Base-by-base conservation (phyloP, 2,329 filamentous ascomycete species). In the Beauveria sp. region DNA sequence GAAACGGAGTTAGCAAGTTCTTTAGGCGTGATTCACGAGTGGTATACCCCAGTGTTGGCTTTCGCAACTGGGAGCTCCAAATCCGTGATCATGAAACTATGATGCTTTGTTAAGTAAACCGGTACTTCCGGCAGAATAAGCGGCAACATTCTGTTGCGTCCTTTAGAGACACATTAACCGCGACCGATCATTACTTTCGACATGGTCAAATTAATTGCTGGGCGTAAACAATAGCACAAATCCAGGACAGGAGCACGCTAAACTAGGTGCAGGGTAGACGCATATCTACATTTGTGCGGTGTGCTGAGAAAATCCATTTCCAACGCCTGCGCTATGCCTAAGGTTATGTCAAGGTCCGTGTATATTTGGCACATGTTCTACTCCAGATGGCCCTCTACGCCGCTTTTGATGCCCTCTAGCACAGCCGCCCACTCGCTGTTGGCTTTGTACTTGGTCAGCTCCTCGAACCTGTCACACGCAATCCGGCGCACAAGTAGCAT, bases 401-500 rank as follows among this genome's bases (percentile, higher is more conserved):
- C 80, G 12, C 72, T 73, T 69, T 76, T 81, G 66, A 84, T 78
- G 0, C 80, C 80, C 59, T 83, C 80, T 3, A 83, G 64, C 8
- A 83, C 73, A 2, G 76, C 74, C 16, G 74, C 77, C 81, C 80
- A 84, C 12, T 76, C 73, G 0, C 77, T 77, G 51, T 75, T 75
- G 5, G 74, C 66, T 52, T 71, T 71, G 63, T 79, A 76, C 61
- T 81, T 75, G 3, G 74, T 69, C 3, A 80, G 69, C 16, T 83
- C 81, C 2, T 71, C 70, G 59, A 85, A 77, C 61, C 79, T 84
- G 14, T 89, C 88, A 12, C 81, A 86, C 1, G 87, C 85, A 63
- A 94, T 85, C 64, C 81, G 84, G 66, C 89, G 84, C 80, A 92
- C 88, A 66, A 91, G 79, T 1, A 92, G 77, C 0, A 88, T 90